Base-by-base conservation (phyloP, 345 rosid genomes). In the Moricandia arvensis region DNA sequence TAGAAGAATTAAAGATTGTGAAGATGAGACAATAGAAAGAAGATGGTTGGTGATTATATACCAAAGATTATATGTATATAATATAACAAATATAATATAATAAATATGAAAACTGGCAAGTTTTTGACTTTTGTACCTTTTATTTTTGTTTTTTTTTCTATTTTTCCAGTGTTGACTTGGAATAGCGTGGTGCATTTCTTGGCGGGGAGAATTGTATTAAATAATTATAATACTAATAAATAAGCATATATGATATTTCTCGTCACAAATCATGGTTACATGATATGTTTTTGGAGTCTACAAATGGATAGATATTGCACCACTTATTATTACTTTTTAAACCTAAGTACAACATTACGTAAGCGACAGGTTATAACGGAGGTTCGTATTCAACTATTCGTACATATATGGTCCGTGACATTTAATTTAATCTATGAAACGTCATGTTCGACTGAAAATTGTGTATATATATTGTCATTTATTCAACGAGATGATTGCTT, bases 181-280 rank as follows among this genome's bases (percentile, higher is more conserved):
- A 67, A 67, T 78, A 66, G 77, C 68, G 81, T 73, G 74, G 49
- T 37, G 47, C 81, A 78, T 78, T 66, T 68, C 53, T 67, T 67
- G 59, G 64, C 69, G 60, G 64, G 66, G 59, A 55, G 69, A 78
- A 78, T 38, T 51, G 65, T 60, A 60, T 17, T 47, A n/a, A 13
- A 47, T 47, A 47, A 47, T 33, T 6, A 33, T 33, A 6, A 37
- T 17, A 43, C 5, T 8, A 37, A 29, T 16, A 57, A 30, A 38
- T 61, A 5, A 59, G 15, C 71, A 60, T 53, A 60, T 4, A n/a
- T 21, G 24, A 21, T 21, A 21, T 29, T 1, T 47, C 53, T 47
- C 53, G 8, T 47, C 53, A 16, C 74, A 72, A 78, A 60, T 72
- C 69, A 67, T 53, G 81, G 74, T 35, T 78, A 77, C 68, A 47